Evolutionary conservation across 768 basidiomycete species (phyloP).

Genomic region (Tremella yokohamensis): DNA sequence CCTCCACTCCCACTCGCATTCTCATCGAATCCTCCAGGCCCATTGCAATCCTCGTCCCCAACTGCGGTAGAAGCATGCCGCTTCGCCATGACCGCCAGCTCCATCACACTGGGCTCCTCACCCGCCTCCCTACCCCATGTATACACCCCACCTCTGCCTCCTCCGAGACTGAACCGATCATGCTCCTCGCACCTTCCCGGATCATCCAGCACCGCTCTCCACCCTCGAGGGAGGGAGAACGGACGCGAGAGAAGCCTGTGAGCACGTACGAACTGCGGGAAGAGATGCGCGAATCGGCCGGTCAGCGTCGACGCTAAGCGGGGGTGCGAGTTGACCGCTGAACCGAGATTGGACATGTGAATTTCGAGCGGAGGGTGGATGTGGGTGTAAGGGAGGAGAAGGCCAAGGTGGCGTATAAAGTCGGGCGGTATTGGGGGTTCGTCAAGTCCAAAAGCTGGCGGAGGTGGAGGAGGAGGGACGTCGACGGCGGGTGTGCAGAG

Average conservation of each 20-base stretch:
- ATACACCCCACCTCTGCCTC: conserved; percentile 28
- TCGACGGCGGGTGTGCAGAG: neutral
- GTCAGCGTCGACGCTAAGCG: conserved; percentile 26
- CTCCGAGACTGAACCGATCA: conserved; percentile 18
- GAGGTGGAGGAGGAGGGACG: neutral
- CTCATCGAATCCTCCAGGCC: neutral
- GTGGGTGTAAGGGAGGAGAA: conserved; percentile 35
- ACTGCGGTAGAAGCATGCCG: neutral
- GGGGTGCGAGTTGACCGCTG: conserved; percentile 29
- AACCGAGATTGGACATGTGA: conserved; percentile 38
- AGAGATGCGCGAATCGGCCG: conserved; percentile 7
- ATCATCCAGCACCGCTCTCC: conserved; percentile 12
- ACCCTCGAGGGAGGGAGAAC: conserved; percentile 24
- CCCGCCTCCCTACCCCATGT: conserved; percentile 37
- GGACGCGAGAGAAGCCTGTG: conserved; percentile 27
- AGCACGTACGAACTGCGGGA: conserved; percentile 29
- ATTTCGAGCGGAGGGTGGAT: conserved; percentile 35
- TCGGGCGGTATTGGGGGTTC: neutral
- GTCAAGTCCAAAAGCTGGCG: neutral
- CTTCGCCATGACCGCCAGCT: conserved; percentile 1
- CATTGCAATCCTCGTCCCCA: neutral
- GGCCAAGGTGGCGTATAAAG: conserved; percentile 26
- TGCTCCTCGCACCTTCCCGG: neutral
- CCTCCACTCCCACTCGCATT: neutral
- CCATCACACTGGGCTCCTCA: conserved; percentile 28